Percentiles rank a stretch among this genome's conserved stretches.
Evolutionary conservation across 2,329 filamentous ascomycete species (phyloP).

Genomic region (Ciborinia camelliae): DNA sequence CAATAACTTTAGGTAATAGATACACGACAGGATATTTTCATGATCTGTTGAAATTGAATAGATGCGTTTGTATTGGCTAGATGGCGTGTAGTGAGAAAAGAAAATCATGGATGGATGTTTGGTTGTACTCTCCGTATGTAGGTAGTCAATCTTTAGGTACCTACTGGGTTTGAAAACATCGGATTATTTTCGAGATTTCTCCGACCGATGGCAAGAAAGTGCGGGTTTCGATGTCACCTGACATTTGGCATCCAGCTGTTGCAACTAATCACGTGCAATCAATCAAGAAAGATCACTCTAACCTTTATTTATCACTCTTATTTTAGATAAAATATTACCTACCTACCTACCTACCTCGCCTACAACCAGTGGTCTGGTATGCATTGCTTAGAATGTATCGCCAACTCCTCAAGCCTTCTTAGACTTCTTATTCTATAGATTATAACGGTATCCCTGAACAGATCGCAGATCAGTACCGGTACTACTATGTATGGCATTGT

Average conservation of each 20-base stretch:
- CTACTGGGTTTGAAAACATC: background rate
- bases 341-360: no score
- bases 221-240: background rate
- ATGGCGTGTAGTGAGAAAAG: background rate
- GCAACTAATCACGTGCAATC: no score
- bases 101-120: background rate
- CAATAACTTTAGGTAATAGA: no score
- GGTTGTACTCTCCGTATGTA: no score
- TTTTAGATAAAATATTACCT: no score
- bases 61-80: background rate
- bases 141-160: no score
- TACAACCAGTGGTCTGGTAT: no score
- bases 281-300: no score
- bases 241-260: background rate
- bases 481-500: no score
- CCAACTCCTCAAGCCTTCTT: no score
- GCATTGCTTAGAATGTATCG: no score
- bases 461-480: background rate
- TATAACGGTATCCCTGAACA: background rate
- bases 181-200: background rate
- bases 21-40: slow-evolving; percentile 12
- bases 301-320: background rate
- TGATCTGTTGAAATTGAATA: slow-evolving; percentile 17
- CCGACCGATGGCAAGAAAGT: background rate
- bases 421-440: background rate